Evolutionary conservation across 2,329 filamentous ascomycete genomes (phyloP).

Genomic region (Zasmidium angulare): DNA sequence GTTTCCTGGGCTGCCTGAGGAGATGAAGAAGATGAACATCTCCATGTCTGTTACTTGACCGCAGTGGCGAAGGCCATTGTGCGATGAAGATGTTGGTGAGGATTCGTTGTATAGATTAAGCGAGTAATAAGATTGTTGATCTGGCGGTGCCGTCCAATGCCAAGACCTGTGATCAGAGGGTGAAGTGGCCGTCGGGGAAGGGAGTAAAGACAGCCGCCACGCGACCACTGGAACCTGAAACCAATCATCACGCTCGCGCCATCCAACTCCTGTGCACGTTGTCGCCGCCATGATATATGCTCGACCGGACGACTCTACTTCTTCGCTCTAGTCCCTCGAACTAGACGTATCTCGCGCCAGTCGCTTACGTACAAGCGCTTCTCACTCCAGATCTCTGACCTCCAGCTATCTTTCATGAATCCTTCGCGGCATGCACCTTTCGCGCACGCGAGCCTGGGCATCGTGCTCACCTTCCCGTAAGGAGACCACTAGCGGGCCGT

Average conservation of each 20-base stretch:
- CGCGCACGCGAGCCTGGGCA: neutral
- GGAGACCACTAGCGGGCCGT: neutral
- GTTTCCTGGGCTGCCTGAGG: constrained; percentile 4
- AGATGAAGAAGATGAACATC: neutral
- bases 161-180: too few species aligned
- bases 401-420: neutral
- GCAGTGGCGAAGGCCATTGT: neutral
- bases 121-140: too few species aligned
- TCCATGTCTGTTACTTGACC: neutral
- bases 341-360: neutral
- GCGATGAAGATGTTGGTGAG: too few species aligned
- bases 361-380: neutral
- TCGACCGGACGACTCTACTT: neutral
- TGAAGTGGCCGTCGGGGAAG: too few species aligned
- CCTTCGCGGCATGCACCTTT: neutral
- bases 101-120: too few species aligned
- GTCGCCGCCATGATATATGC: too few species aligned
- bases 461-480: neutral
- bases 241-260: too few species aligned
- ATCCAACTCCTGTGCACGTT: too few species aligned
- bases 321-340: neutral
- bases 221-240: too few species aligned
- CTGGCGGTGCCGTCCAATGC: too few species aligned
- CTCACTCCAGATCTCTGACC: neutral
- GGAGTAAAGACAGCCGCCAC: too few species aligned